Base-by-base conservation (phyloP, 176 grass and related monocot species). In the Panicum miliaceum region DNA sequence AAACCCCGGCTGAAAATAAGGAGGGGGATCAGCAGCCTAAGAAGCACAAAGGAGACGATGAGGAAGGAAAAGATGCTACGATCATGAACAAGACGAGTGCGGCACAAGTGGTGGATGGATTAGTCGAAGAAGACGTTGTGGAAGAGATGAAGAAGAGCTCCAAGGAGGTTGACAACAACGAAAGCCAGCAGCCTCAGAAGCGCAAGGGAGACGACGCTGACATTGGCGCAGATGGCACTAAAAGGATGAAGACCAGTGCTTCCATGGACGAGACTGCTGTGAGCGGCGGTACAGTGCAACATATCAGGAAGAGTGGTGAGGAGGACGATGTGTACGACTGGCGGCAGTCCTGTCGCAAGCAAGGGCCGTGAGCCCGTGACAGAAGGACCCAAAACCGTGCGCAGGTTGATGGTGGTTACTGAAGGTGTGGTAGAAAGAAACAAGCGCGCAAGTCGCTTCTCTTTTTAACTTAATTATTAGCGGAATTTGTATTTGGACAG, bases 141-240 rank as follows among this genome's bases (percentile, higher is more conserved):
- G 32, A 82, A n/a, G 36, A 15, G 56, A 57, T 23, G 0, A 62
- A 51, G 43, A 73, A 64, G 22, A n/a, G 11, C 52, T 41, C 72
- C 20, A 60, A 56, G 71, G 16, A 46, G 69, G 71, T 14, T 72
- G 78, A 47, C 29, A 75, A 68, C 22, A 69, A 59, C 41, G 59
- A 87, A 23, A 73, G 8, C 18, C 5, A 86, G 64, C 23, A 62
- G 72, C 12, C 54, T 41, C 71, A 78, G 72, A 88, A 93, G 81
- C 82, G 54, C 34, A 80, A 64, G 42, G 63, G 74, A 25, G 27
- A 14, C 4, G 48, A 23, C 22, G 2, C 18, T 13, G 80, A 4
- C 34, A 16, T 25, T 0, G 4, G 6, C 16, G 29, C 4, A 22
- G 22, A 62, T 8, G 79, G 13, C 3, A 45, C 58, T 36, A 89